Base-by-base conservation (phyloP, 2,329 filamentous ascomycete species). In the Anisogramma anomala region DNA sequence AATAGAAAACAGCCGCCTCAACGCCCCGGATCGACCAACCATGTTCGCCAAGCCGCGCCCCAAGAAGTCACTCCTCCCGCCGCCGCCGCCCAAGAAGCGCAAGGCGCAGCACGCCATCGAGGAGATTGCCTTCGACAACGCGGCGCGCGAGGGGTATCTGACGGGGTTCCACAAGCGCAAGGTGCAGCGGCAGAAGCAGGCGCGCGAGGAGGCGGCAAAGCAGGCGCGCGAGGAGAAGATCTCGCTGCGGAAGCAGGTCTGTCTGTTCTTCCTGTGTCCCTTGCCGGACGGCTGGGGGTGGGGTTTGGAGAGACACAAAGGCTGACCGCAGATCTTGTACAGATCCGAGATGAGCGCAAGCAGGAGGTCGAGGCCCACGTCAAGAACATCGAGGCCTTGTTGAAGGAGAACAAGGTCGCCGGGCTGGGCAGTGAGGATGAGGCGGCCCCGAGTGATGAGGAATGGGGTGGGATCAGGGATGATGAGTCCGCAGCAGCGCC, bases 81-180 rank as follows among this genome's bases (percentile, higher is more conserved):
- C 71, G 13, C 70, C 71, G 1, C 69, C 69, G 10, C 66, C 64
- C n/a, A 86, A 82, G 62, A 81, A 77, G 55, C 70, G 82, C 49
- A 84, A 82, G 59, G 60, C 69, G 11, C 66, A 68, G 11, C 66
- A 68, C 33, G 63, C 68, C 28, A 68, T 84, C 46, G 84, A 88
- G 55, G 85, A 94, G 58, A 82, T 98, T 60, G 77, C 68, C 39
- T 98, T 96, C 64, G 87, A 98, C 64, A 65, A 72, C 47, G 70
- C 72, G 47, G 84, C 84, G 33, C 80, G 91, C 49, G 68, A 82
- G 49, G 87, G 96, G 55, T 98, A 84, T 58, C 71, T 98, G 43
- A 95, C 87, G 0, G 91, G 91, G 3, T 98, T 98, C 64, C 88
- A 89, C 68, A 98, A 96, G 71, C 82, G 91, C 61, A 96, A 95